A percentile compares a stretch with the other conserved stretches of the same genome.
Evolutionary conservation across 1,284 basidiomycete species (phyloP).

Genomic region (Fomitopsis pinicola): DNA sequence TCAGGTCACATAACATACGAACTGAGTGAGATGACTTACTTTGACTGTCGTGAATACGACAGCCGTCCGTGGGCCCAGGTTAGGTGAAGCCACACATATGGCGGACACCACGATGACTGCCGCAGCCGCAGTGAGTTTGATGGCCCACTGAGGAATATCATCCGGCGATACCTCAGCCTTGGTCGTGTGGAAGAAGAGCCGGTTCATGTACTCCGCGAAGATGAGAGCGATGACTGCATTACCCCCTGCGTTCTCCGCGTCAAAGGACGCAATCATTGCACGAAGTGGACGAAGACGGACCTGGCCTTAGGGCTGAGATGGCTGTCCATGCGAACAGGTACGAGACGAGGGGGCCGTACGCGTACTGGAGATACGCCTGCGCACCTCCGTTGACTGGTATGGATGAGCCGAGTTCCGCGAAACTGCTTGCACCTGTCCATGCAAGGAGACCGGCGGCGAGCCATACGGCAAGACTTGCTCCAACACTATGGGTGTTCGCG

Average conservation of each 20-base stretch:
- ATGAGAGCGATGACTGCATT: slow-evolving; percentile 72
- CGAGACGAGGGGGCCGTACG: slow-evolving; percentile 83
- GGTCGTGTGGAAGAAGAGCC: slow-evolving; percentile 67
- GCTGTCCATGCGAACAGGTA: slow-evolving; percentile 89
- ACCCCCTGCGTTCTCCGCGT: slow-evolving; percentile 36
- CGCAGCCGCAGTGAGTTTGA: slow-evolving; percentile 79
- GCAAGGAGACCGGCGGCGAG: slow-evolving; percentile 73
- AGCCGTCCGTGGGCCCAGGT: slow-evolving; percentile 77
- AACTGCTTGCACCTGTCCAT: slow-evolving; percentile 93
- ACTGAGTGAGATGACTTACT: slow-evolving; percentile 36
- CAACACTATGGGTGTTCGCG: slow-evolving; percentile 81
- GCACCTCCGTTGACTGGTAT: slow-evolving; percentile 89
- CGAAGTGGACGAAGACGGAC: slow-evolving; percentile 31
- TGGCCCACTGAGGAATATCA: slow-evolving; percentile 88
- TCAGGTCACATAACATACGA: background rate
- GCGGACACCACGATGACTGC: slow-evolving; percentile 72
- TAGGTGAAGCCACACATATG: slow-evolving; percentile 78
- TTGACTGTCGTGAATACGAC: slow-evolving; percentile 88
- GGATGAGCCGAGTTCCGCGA: slow-evolving; percentile 80
- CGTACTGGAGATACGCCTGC: slow-evolving; percentile 87
- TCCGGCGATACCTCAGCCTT: slow-evolving; percentile 64
- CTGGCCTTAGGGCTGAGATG: slow-evolving; percentile 86
- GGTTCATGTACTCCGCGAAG: slow-evolving; percentile 85
- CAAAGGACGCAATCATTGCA: background rate
- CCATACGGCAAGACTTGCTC: slow-evolving; percentile 83